phyloP scores from a whole-genome alignment of 257 asterid genomes.

The Primulina huaijiensis region DNA sequence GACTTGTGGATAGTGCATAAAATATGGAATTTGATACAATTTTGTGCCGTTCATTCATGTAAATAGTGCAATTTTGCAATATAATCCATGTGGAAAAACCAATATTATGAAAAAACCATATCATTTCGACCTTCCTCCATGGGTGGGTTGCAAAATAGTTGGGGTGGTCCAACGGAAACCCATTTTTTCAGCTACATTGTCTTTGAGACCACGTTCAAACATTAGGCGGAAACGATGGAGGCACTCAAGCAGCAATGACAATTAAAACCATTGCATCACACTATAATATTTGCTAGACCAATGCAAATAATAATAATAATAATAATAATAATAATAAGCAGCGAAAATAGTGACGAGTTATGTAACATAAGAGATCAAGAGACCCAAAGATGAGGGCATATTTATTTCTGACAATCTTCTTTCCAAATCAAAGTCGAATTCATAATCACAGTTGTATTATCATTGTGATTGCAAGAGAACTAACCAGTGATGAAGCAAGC shows the following conservation, averaged over 20 bases:
- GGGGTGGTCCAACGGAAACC: neutral
- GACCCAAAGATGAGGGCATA: constrained; percentile 7
- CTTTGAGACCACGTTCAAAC: no score
- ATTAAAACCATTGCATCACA: neutral
- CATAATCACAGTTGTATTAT: neutral
- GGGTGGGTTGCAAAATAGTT: neutral
- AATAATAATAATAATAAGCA: no score
- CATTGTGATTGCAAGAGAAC: constrained; percentile 20
- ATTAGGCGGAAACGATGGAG: neutral
- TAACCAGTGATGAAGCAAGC: constrained; percentile 29
- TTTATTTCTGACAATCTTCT: neutral
- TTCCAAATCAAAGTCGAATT: neutral
- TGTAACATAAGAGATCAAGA: neutral
- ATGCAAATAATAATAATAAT: neutral
- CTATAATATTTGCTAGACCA: neutral
- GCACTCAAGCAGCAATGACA: neutral
- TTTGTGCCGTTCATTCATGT: neutral
- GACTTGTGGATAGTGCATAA: neutral
- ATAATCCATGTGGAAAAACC: neutral
- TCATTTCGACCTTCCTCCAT: neutral
- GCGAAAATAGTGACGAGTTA: neutral
- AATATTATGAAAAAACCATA: no score
- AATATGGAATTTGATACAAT: neutral
- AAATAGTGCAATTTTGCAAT: neutral
- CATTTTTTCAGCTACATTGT: neutral